phyloP scores from a whole-genome alignment of 345 rosid species.

The Angophora floribunda region DNA sequence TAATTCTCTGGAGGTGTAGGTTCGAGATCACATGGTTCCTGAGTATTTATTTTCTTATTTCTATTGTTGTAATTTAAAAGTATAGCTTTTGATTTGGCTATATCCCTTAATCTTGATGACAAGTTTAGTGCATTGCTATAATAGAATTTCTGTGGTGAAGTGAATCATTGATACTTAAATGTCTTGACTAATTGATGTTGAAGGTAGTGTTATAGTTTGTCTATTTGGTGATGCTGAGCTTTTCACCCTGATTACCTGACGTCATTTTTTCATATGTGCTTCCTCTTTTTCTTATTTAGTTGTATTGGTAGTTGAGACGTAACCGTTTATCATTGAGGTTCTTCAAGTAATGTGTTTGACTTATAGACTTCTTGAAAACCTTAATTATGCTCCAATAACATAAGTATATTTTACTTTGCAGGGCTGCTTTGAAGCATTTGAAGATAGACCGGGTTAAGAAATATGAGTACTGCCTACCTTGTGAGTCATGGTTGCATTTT shows the following conservation, averaged over 20 bases:
- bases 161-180: background rate
- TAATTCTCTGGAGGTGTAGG: background rate
- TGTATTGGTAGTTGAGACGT: background rate
- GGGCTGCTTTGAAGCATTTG: slow-evolving; percentile 84
- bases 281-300: background rate
- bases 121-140: background rate
- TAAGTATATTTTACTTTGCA: slow-evolving; percentile 17
- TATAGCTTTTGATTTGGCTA: background rate
- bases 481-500: slow-evolving; percentile 39
- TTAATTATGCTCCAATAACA: background rate
- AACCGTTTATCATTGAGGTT: background rate
- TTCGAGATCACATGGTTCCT: background rate
- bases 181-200: background rate
- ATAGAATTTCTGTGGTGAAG: background rate
- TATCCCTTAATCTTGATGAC: background rate
- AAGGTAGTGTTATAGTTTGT: background rate
- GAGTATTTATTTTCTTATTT: background rate
- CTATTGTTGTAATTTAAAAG: background rate
- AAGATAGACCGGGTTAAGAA: slow-evolving; percentile 83
- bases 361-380: background rate
- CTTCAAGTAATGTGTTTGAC: background rate
- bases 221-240: background rate
- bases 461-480: slow-evolving; percentile 91
- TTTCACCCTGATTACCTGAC: background rate
- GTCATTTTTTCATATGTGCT: background rate